Evolutionary conservation across 2,329 filamentous ascomycete genomes (phyloP).

Genomic region (Penicillium capsulatum): DNA sequence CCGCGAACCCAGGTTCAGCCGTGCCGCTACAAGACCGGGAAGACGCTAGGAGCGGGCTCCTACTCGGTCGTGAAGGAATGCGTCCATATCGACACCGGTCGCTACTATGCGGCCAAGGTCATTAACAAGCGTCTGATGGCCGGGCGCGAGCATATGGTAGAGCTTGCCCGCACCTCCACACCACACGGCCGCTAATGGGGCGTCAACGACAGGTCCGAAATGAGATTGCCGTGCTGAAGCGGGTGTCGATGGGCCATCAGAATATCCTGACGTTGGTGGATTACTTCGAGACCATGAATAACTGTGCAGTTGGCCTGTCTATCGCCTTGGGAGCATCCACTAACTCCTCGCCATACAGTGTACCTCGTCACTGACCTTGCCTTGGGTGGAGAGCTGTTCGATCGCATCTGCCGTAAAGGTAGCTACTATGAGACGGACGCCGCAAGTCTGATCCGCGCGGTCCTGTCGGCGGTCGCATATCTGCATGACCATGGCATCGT

Average conservation of each 20-base stretch:
- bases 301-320: slow-evolving; percentile 51
- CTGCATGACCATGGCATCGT: slow-evolving; percentile 98
- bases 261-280: slow-evolving; percentile 97
- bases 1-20: slow-evolving; percentile 70
- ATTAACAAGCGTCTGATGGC: slow-evolving; percentile 99
- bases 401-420: slow-evolving; percentile 96
- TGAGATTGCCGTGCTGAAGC: slow-evolving; percentile 94
- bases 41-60: slow-evolving; percentile 91
- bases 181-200: no score
- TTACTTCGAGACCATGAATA: slow-evolving; percentile 99
- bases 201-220: slow-evolving; percentile 68
- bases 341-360: slow-evolving; percentile 47
- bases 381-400: slow-evolving; percentile 92
- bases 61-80: slow-evolving; percentile 99
- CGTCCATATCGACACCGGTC: slow-evolving; percentile 94
- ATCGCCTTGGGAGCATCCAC: background rate
- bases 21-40: slow-evolving; percentile 97
- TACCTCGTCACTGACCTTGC: slow-evolving; percentile 97
- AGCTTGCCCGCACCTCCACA: background rate
- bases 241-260: slow-evolving; percentile 97
- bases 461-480: slow-evolving; percentile 95
- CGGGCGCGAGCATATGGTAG: slow-evolving; percentile 94
- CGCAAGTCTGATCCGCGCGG: slow-evolving; percentile 88
- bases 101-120: slow-evolving; percentile 98
- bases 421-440: slow-evolving; percentile 98